phyloP scores from a whole-genome alignment of 2,329 filamentous ascomycete genomes.

The Alternaria solani region DNA sequence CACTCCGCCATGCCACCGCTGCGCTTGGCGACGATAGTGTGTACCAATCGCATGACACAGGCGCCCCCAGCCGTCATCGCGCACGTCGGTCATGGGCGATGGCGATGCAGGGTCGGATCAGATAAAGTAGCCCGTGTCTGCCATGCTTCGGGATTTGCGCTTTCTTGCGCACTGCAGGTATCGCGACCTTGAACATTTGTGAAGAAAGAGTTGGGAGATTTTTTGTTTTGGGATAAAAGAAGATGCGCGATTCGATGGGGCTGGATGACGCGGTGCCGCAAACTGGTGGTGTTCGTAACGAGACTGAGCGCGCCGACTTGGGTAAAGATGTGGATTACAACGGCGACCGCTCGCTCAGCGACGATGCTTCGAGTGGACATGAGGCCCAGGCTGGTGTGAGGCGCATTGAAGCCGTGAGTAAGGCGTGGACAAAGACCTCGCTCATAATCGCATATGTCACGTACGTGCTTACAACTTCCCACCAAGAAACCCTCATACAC shows the following conservation, averaged over 20 bases:
- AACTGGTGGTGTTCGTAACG: background rate
- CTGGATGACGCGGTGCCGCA: slow-evolving; percentile 3
- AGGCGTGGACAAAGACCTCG: slow-evolving; percentile 58
- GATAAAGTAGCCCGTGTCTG: slow-evolving; percentile 10
- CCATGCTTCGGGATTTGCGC: background rate
- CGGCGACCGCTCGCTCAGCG: slow-evolving; percentile 6
- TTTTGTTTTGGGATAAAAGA: background rate
- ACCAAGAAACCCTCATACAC: background rate
- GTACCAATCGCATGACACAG: slow-evolving; percentile 9
- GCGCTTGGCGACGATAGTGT: slow-evolving; percentile 13
- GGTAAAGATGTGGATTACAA: slow-evolving; percentile 16
- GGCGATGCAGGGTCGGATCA: slow-evolving; percentile 13
- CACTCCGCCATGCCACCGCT: slow-evolving; percentile 9
- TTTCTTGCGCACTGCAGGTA: background rate
- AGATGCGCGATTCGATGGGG: slow-evolving; percentile 21
- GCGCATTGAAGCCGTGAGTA: slow-evolving; percentile 58
- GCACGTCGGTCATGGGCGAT: background rate
- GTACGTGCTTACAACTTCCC: slow-evolving; percentile 21
- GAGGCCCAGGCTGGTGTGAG: slow-evolving; percentile 57
- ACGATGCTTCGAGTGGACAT: slow-evolving; percentile 18
- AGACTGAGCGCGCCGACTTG: slow-evolving; percentile 11
- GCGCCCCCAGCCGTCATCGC: slow-evolving; percentile 1
- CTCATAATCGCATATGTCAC: slow-evolving; percentile 59
- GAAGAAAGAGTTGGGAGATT: background rate
- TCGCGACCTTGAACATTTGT: background rate